Percentiles rank a stretch among this genome's conserved stretches.
Conservation (phyloP, 345 rosid species). For the Lumnitzera racemosa region DNA sequence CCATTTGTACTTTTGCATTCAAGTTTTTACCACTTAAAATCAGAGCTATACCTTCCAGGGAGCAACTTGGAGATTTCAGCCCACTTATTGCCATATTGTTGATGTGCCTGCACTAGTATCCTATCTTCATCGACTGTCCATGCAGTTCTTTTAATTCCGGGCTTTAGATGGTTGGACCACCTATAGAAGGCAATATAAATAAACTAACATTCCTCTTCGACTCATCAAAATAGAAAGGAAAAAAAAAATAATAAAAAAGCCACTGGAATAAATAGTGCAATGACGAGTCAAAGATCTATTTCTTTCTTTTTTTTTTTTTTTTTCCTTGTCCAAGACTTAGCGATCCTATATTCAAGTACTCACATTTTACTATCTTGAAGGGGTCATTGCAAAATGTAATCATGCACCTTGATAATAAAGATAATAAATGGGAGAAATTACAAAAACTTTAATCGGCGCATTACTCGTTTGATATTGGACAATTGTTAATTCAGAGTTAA, state of each 20-base stretch:
- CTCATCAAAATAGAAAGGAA: background rate
- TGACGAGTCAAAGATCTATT: too few relatives aligned
- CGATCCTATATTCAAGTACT: too few relatives aligned
- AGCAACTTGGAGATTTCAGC: constrained; percentile 62
- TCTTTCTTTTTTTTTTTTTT: too few relatives aligned
- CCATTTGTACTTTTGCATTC: background rate
- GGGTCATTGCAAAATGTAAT: too few relatives aligned
- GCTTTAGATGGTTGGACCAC: constrained; percentile 70
- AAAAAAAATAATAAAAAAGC: background rate
- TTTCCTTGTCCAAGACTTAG: too few relatives aligned
- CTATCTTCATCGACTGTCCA: constrained; percentile 65
- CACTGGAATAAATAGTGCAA: too few relatives aligned
- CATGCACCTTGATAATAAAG: too few relatives aligned
- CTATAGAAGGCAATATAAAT: constrained; percentile 10
- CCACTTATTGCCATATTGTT: constrained; percentile 57
- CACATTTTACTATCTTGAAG: too few relatives aligned
- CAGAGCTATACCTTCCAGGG: constrained; percentile 43
- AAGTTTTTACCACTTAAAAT: background rate
- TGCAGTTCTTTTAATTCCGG: constrained; percentile 38
- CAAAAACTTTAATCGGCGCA: too few relatives aligned
- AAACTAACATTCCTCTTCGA: background rate
- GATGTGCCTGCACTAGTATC: constrained; percentile 36
- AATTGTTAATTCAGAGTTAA: too few relatives aligned
- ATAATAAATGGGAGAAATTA: too few relatives aligned
- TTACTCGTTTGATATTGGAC: too few relatives aligned